phyloP scores from a whole-genome alignment of 352 stramenopile species.

The Pythium sukuiense region DNA sequence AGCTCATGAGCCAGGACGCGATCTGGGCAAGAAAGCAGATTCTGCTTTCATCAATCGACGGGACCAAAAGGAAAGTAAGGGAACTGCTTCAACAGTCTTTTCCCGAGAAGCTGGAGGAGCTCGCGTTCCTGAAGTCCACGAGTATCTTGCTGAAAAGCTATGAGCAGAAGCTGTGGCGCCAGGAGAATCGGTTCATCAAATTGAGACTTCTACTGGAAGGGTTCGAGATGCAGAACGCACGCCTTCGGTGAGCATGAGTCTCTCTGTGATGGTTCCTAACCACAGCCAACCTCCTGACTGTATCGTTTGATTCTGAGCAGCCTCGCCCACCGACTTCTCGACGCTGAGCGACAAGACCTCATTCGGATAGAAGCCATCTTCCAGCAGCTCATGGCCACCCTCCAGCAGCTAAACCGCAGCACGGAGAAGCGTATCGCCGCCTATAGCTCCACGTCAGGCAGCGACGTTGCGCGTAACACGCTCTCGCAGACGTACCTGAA shows the following conservation, averaged over 20 bases:
- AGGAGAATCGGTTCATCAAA: constrained; percentile 43
- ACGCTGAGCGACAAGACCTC: constrained; percentile 32
- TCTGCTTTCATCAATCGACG: constrained; percentile 21
- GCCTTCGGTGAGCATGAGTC: constrained; percentile 29
- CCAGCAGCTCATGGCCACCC: constrained; percentile 8
- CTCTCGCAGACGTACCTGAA: constrained; percentile 21
- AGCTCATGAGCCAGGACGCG: constrained; percentile 37
- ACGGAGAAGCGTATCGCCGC: constrained; percentile 17
- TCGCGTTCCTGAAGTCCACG: constrained; percentile 43
- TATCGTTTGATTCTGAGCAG: constrained; percentile 7
- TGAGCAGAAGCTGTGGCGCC: constrained; percentile 47
- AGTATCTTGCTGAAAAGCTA: constrained; percentile 44
- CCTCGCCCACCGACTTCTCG: constrained; percentile 36
- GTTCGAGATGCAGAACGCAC: constrained; percentile 40
- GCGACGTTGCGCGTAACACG: constrained; percentile 14
- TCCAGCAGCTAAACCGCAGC: constrained; percentile 16
- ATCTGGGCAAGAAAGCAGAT: constrained; percentile 30
- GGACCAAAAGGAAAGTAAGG: constrained; percentile 21
- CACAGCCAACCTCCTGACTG: not conserved
- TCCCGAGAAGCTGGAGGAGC: constrained; percentile 32
- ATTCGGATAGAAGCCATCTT: constrained; percentile 25
- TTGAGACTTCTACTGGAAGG: constrained; percentile 32
- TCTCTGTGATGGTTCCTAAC: too few relatives aligned
- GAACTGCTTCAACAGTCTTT: constrained; percentile 25
- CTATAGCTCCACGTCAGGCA: constrained; percentile 13